Evolutionary conservation across 306 rosid species (phyloP).

Genomic region (Dicorynia guianensis): DNA sequence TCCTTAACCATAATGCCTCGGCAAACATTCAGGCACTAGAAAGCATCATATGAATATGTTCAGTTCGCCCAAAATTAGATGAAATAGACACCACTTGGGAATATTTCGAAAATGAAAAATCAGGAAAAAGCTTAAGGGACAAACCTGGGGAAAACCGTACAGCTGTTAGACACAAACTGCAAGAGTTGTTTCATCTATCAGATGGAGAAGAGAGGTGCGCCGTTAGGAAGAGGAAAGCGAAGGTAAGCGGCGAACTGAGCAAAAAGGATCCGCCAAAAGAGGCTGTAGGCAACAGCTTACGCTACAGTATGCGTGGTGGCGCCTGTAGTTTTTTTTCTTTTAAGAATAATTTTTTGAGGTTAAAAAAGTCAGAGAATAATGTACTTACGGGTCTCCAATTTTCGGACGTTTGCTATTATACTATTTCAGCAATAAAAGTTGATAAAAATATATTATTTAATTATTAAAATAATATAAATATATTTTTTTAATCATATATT

Average conservation of each 20-base stretch:
- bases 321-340: too few species aligned
- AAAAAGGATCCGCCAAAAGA: constrained; percentile 35
- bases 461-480: too few species aligned
- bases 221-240: background rate
- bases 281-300: background rate
- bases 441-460: too few species aligned
- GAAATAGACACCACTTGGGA: background rate
- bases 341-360: too few species aligned
- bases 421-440: too few species aligned
- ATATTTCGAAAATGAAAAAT: constrained; percentile 7
- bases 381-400: too few species aligned
- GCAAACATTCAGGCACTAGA: constrained; percentile 16
- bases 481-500: too few species aligned
- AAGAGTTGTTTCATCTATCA: constrained; percentile 59
- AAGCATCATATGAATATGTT: background rate
- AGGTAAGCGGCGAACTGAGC: constrained; percentile 27
- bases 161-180: constrained; percentile 49
- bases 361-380: too few species aligned
- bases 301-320: too few species aligned
- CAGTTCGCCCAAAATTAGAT: background rate
- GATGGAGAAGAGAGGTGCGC: background rate
- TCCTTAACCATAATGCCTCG: background rate
- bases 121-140: background rate
- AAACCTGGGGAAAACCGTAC: constrained; percentile 57
- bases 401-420: too few species aligned